A percentile compares a stretch with the other conserved stretches of the same genome.
phyloP scores from a whole-genome alignment of 1,284 basidiomycete genomes.

The Clitocybe nebularis region DNA sequence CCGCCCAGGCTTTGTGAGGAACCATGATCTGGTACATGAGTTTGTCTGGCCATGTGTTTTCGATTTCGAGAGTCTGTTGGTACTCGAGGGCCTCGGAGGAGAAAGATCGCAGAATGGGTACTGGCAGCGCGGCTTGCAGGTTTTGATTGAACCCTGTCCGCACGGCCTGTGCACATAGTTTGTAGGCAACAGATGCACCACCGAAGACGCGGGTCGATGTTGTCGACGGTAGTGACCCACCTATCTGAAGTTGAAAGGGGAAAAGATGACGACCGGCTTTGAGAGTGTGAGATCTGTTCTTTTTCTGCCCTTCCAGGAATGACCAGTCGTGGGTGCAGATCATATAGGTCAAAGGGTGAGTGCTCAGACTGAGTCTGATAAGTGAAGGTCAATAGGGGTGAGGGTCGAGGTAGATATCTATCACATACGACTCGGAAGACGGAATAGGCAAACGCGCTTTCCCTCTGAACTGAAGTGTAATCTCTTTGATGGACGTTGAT shows the following conservation, averaged over 20 bases:
- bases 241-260: slow-evolving; percentile 82
- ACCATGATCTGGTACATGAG: slow-evolving; percentile 88
- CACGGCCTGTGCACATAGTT: slow-evolving; percentile 78
- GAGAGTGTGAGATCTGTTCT: slow-evolving; percentile 78
- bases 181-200: slow-evolving; percentile 76
- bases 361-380: slow-evolving; percentile 19
- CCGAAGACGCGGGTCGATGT: slow-evolving; percentile 56
- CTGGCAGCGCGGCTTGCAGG: slow-evolving; percentile 56
- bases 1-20: slow-evolving; percentile 89
- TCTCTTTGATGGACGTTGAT: slow-evolving; percentile 81
- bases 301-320: slow-evolving; percentile 72
- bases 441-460: slow-evolving; percentile 73
- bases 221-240: slow-evolving; percentile 79
- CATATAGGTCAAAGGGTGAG: slow-evolving; percentile 54
- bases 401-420: neutral
- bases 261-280: slow-evolving; percentile 87
- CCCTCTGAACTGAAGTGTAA: slow-evolving; percentile 79
- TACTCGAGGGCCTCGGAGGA: slow-evolving; percentile 85
- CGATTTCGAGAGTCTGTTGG: slow-evolving; percentile 91
- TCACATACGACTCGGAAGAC: slow-evolving; percentile 62
- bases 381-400: slow-evolving; percentile 10
- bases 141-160: slow-evolving; percentile 76
- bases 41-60: slow-evolving; percentile 96
- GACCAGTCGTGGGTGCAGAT: slow-evolving; percentile 85
- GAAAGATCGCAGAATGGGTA: slow-evolving; percentile 73